A percentile compares a stretch with the other conserved stretches of the same genome.
These are phyloP conservation scores for Kokia cookei DNA, from an alignment of 441 rosid genomes.

Conservation along the genomic window DNA sequence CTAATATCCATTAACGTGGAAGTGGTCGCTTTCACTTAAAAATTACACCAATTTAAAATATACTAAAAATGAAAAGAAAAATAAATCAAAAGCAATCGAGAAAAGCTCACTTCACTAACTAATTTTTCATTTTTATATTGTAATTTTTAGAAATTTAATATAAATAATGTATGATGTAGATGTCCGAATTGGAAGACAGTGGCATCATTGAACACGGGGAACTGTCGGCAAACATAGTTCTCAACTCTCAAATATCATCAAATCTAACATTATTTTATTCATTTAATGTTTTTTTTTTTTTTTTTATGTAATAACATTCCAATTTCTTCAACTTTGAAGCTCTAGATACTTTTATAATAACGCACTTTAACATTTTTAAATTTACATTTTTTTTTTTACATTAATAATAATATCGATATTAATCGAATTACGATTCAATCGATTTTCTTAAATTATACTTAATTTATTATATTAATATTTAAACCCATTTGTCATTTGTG, in stretches of 20 bases:
- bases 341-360: not conserved
- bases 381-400: too few relatives aligned
- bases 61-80: too few relatives aligned
- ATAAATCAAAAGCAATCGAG: too few relatives aligned
- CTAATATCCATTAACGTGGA: too few relatives aligned
- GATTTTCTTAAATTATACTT: too few relatives aligned
- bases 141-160: not conserved
- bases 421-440: too few relatives aligned
- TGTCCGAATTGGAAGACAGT: not conserved
- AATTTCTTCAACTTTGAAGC: not conserved
- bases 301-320: not conserved
- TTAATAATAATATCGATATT: too few relatives aligned
- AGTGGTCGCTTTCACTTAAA: too few relatives aligned
- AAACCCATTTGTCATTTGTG: too few relatives aligned
- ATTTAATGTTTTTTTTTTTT: not conserved
- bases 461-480: too few relatives aligned
- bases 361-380: too few relatives aligned
- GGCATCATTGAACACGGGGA: constrained; percentile 9
- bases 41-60: too few relatives aligned
- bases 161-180: not conserved
- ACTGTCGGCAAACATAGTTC: constrained; percentile 3
- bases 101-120: not conserved
- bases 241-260: not conserved
- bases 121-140: not conserved
- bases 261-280: not conserved